These are phyloP conservation scores for Prunus dulcis DNA, from an alignment of 306 rosid species.

Conservation along the genomic window DNA sequence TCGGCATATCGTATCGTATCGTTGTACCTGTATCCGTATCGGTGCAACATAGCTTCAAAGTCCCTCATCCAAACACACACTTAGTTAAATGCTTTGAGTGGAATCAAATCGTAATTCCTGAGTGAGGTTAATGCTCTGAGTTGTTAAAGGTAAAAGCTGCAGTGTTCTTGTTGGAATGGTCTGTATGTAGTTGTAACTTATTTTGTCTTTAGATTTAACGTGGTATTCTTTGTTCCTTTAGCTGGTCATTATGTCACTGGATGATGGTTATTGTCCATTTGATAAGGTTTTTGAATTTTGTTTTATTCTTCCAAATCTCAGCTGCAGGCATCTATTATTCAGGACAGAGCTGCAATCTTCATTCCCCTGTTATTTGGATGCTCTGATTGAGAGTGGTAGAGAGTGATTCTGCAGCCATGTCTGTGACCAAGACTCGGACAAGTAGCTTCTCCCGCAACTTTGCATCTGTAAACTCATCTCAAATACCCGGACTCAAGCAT, in stretches of 20 bases:
- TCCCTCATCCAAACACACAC: too few species aligned
- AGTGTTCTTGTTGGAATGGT: background rate
- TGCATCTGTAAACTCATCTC: slow-evolving; percentile 38
- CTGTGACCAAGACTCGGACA: slow-evolving; percentile 45
- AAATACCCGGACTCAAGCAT: slow-evolving; percentile 57
- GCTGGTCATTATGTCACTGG: background rate
- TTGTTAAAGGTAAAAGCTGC: background rate
- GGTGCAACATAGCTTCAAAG: too few species aligned
- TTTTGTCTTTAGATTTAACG: background rate
- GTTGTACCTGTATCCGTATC: too few species aligned
- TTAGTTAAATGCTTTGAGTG: too few species aligned
- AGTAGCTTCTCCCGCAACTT: slow-evolving; percentile 86
- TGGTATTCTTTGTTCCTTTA: background rate
- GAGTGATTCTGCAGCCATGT: slow-evolving; percentile 43
- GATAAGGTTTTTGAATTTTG: background rate
- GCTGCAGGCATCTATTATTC: too few species aligned
- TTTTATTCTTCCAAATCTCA: too few species aligned
- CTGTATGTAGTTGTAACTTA: background rate
- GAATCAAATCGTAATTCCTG: too few species aligned
- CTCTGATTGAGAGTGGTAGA: slow-evolving; percentile 20
- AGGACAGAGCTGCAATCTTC: background rate
- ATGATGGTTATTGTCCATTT: background rate
- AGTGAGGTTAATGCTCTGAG: background rate
- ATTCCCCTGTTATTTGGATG: background rate
- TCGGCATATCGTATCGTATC: too few species aligned